A percentile compares a stretch with the other conserved stretches of the same genome.
These are phyloP conservation scores for Daedalea quercina DNA, from an alignment of 768 basidiomycete genomes.

Conservation along the genomic window DNA sequence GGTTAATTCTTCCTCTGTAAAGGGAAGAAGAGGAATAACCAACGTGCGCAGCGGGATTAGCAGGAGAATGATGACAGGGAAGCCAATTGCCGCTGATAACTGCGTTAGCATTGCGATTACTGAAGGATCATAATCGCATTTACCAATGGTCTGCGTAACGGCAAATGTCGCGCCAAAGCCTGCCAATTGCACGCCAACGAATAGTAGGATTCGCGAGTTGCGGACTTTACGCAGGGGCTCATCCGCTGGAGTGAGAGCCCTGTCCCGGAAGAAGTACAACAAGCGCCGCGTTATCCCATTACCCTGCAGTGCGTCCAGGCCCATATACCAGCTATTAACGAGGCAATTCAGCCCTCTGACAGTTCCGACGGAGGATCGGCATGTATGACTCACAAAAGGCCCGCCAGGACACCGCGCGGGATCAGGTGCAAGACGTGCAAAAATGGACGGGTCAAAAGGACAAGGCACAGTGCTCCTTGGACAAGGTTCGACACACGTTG, in stretches of 20 bases:
- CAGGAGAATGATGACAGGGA: constrained; percentile 82
- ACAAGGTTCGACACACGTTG: constrained; percentile 90
- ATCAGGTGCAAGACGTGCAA: constrained; percentile 74
- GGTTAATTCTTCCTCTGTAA: constrained; percentile 69
- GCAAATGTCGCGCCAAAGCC: constrained; percentile 88
- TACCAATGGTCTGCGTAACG: constrained; percentile 85
- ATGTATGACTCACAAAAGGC: constrained; percentile 61
- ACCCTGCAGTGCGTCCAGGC: constrained; percentile 67
- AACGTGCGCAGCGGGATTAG: constrained; percentile 71
- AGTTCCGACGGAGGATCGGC: not conserved
- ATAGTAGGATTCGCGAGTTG: constrained; percentile 65
- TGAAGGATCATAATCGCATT: constrained; percentile 8
- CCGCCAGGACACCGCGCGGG: constrained; percentile 77
- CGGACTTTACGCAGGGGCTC: constrained; percentile 78
- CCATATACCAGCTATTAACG: constrained; percentile 79
- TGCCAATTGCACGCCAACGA: constrained; percentile 66
- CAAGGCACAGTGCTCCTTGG: constrained; percentile 73
- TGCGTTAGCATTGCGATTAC: not conserved
- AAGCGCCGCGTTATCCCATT: constrained; percentile 83
- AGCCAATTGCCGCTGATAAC: constrained; percentile 75
- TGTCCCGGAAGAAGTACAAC: constrained; percentile 74
- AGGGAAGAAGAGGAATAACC: constrained; percentile 68
- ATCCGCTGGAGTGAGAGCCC: constrained; percentile 43
- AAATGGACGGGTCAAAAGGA: constrained; percentile 78
- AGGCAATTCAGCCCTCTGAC: not conserved